Base-by-base conservation (phyloP, 225 moss, liverwort and hornwort species). In the Antitrichia curtipendula region DNA sequence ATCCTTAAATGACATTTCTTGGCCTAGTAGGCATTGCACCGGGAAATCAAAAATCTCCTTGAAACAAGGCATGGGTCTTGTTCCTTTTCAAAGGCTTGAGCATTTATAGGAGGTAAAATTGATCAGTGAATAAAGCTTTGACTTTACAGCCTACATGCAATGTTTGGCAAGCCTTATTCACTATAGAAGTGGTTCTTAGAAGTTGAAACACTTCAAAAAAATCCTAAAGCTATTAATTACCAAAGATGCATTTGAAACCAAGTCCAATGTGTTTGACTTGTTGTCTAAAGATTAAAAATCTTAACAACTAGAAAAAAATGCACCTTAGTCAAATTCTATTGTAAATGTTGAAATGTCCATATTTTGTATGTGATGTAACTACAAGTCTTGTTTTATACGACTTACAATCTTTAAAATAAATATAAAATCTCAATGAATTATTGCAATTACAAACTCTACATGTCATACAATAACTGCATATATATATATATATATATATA, bases 221-320 rank as follows among this genome's bases (percentile, higher is more conserved):
- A n/a, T 25, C 13, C 23, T 75, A n/a, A 4, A 54, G 4, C 1
- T 4, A 36, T 2, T n/a, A 25, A n/a, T n/a, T 53, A 8, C 2
- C 4, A 54, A 23, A 45, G 9, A 76, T n/a, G 10, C 2, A 24
- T 10, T n/a, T 54, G 10, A 76, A 54, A 76, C 10, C 10, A 54
- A n/a, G 10, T 0, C 4, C 1, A 3, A 76, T n/a, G 6, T n/a
- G 0, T 9, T 36, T 5, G 8, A 76, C 4, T 0, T 53, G 1
- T 53, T 0, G 0, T 36, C 53, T 36, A 52, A 52, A 34, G 1
- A 36, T 15, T 6, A 23, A 53, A 53, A 6, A 24, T n/a, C 16
- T 1, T 23, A 2, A 25, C 10, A 54, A 53, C 8, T n/a, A n/a
- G 12, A 7, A 24, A 36, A 36, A 36, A 53, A n/a, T 49, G 16